A percentile compares a stretch with the other conserved stretches of the same genome.
These are phyloP conservation scores for Cytospora leucostoma DNA, from an alignment of 2,329 filamentous ascomycete genomes.

Conservation along the genomic window DNA sequence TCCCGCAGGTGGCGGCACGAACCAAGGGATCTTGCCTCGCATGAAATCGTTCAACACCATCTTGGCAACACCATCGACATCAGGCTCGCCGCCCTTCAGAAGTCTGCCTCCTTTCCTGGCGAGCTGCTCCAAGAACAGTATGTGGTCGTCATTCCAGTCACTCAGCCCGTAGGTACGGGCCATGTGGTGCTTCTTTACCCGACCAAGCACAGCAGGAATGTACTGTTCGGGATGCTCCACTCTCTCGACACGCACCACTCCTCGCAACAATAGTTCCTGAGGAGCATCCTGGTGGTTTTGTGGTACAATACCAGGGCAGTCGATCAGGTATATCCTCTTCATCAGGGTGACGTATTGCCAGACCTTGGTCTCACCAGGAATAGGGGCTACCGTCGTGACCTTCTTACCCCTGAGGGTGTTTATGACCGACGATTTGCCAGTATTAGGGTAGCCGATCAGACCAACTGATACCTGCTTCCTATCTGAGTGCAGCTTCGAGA, in stretches of 20 bases:
- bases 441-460: constrained; percentile 84
- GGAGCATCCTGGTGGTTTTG: constrained; percentile 82
- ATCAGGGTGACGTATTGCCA: constrained; percentile 88
- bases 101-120: constrained; percentile 85
- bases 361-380: constrained; percentile 94
- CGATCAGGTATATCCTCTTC: constrained; percentile 88
- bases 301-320: constrained; percentile 94
- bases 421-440: constrained; percentile 95
- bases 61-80: constrained; percentile 92
- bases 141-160: constrained; percentile 72
- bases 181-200: constrained; percentile 83
- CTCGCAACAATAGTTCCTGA: constrained; percentile 84
- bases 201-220: constrained; percentile 76
- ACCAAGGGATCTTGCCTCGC: constrained; percentile 95
- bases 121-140: constrained; percentile 82
- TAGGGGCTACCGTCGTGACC: constrained; percentile 89
- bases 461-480: constrained; percentile 95
- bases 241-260: constrained; percentile 92
- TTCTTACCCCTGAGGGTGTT: constrained; percentile 95
- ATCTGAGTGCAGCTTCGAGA: constrained; percentile 83
- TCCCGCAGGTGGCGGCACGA: constrained; percentile 71
- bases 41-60: constrained; percentile 98
- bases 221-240: constrained; percentile 97
- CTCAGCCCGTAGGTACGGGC: constrained; percentile 90
- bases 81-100: constrained; percentile 89